phyloP scores from a whole-genome alignment of 139 green algal species.

The Chlorella sp. region DNA sequence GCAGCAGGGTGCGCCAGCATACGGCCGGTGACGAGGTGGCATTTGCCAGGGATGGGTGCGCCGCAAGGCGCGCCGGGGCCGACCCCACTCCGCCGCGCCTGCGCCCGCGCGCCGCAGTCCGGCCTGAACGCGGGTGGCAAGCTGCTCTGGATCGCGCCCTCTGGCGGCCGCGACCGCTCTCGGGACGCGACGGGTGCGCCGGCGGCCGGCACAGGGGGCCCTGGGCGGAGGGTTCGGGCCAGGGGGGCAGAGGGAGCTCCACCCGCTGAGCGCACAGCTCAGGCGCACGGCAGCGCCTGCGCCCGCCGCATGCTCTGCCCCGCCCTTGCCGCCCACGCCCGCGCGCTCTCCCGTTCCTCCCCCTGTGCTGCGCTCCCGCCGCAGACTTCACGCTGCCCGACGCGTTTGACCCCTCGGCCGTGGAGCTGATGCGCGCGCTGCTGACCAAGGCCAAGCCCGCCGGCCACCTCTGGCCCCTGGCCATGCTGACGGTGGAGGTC shows the following conservation, averaged over 20 bases:
- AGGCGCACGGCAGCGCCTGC: no score
- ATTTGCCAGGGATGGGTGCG: background rate
- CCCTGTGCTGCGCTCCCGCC: constrained; percentile 5
- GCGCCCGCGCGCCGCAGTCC: constrained; percentile 21
- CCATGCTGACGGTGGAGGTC: constrained; percentile 80
- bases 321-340: background rate
- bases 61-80: background rate
- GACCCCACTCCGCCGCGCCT: background rate
- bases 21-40: no score
- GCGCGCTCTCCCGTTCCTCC: constrained; percentile 1
- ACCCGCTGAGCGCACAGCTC: background rate
- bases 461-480: constrained; percentile 90
- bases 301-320: background rate
- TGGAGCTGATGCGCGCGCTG: constrained; percentile 93
- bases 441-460: constrained; percentile 64
- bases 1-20: no score
- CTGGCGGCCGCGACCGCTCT: constrained; percentile 85
- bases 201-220: no score
- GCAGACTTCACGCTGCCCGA: constrained; percentile 72
- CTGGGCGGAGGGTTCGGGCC: background rate
- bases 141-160: constrained; percentile 94
- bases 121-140: constrained; percentile 73
- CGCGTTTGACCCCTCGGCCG: constrained; percentile 81
- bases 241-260: background rate
- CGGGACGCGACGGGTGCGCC: constrained; percentile 36